These are phyloP conservation scores for Beauveria pseudobassiana DNA, from an alignment of 2,329 filamentous ascomycete species.

Conservation along the genomic window DNA sequence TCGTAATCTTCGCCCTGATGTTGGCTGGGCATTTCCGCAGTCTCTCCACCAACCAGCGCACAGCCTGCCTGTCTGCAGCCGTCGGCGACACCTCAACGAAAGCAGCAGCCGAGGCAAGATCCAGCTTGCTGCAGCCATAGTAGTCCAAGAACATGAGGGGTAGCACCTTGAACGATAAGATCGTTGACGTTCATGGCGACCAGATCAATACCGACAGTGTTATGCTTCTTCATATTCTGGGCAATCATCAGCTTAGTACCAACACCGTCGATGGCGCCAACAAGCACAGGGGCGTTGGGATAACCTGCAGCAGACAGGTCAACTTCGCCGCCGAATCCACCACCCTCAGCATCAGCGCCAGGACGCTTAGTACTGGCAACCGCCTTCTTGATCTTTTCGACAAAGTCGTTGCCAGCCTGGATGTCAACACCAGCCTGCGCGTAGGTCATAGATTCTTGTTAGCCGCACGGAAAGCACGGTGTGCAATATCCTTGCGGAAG, in stretches of 20 bases:
- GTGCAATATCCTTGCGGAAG: conserved; percentile 86
- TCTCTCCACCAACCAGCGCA: conserved; percentile 93
- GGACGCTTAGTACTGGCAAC: conserved; percentile 79
- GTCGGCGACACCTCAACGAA: conserved; percentile 83
- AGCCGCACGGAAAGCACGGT: conserved; percentile 54
- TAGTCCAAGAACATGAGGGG: conserved; percentile 95
- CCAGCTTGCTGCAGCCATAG: conserved; percentile 86
- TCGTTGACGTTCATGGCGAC: conserved; percentile 99
- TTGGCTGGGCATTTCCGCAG: conserved; percentile 96
- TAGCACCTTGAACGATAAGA: conserved; percentile 88
- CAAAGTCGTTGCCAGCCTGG: conserved; percentile 86
- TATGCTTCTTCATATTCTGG: conserved; percentile 80
- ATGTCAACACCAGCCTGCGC: conserved; percentile 91
- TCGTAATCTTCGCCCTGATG: conserved; percentile 88
- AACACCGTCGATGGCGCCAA: conserved; percentile 94
- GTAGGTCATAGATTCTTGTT: conserved; percentile 66
- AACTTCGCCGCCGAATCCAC: conserved; percentile 75
- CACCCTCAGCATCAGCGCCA: conserved; percentile 87
- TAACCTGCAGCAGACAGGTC: conserved; percentile 65
- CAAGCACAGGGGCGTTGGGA: conserved; percentile 65
- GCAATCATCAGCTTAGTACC: conserved; percentile 97
- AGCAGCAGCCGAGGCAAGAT: conserved; percentile 67
- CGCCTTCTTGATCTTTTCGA: conserved; percentile 82
- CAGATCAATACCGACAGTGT: conserved; percentile 91
- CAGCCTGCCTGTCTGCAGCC: conserved; percentile 82